Evolutionary conservation across 2,329 filamentous ascomycete genomes (phyloP).

Genomic region (Colletotrichum brevisporum): DNA sequence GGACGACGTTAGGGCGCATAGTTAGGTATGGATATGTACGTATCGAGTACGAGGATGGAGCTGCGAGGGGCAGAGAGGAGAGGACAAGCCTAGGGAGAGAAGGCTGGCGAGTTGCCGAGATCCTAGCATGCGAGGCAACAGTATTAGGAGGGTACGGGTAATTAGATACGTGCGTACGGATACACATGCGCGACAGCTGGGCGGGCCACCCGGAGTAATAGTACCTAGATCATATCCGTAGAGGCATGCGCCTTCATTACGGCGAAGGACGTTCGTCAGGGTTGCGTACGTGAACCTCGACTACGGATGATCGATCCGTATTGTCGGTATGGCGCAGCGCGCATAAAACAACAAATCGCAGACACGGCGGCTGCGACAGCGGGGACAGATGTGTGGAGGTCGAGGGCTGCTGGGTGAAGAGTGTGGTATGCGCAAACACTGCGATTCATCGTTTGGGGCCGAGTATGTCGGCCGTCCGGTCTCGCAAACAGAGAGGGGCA

Average conservation of each 20-base stretch:
- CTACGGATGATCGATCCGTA: not conserved
- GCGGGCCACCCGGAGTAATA: conserved; percentile 17
- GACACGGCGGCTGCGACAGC: conserved; percentile 6
- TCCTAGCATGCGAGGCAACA: conserved; percentile 18
- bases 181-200: conserved; percentile 8
- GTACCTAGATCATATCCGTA: conserved; percentile 12
- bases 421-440: conserved; percentile 18
- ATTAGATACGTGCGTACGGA: conserved; percentile 22
- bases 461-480: conserved; percentile 22
- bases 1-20: conserved; percentile 3
- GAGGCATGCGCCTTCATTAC: conserved; percentile 17
- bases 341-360: conserved; percentile 11
- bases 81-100: conserved; percentile 8
- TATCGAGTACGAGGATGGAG: conserved; percentile 1
- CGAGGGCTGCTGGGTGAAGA: conserved; percentile 3
- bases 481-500: conserved; percentile 32
- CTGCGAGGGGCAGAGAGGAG: conserved; percentile 6
- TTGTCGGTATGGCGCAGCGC: conserved; percentile 8
- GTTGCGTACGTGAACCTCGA: conserved; percentile 10
- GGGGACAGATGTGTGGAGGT: conserved; percentile 22
- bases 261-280: conserved; percentile 23
- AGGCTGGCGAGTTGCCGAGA: conserved; percentile 19
- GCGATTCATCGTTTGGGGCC: conserved; percentile 19
- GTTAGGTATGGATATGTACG: not conserved
- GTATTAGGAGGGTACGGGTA: conserved; percentile 3